Evolutionary conservation across 805 yeast genomes (phyloP), one percentile per base, ranked within the genome.

Genomic region (Ogataea nitratoaversa): DNA sequence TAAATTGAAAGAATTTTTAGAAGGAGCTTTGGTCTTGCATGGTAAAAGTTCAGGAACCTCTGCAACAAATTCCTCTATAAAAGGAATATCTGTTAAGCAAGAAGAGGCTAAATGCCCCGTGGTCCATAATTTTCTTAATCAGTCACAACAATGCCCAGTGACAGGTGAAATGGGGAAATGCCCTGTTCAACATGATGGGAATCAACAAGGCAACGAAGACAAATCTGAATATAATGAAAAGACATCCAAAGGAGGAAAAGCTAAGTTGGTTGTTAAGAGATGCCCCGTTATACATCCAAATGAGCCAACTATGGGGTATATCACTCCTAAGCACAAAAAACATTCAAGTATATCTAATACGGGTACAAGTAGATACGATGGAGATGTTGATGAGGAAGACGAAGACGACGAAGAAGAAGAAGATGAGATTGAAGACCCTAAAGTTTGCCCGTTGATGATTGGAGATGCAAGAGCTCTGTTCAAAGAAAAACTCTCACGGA

Each of bases 371-470:
- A n/a, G n/a, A n/a, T n/a, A n/a, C 19, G 20, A 25, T 31, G 40
- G 19, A 19, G 35, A 19, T 11, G 30, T 39, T 12, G 34, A 25
- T 19, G 44, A 35, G 16, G 34, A 36, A 5, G 46, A 38, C 7
- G 38, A 34, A 1, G 53, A 48, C 9, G 56, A 46, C 7, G 53
- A 50, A 4, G 54, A 53, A 4, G 48, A 41, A 11, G 49, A 51
- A 41, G 62, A 54, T 41, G 65, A 44, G 39, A 43, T 50, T 3
- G 60, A 54, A 20, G 68, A 64, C 23, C 63, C 63, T 2, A 67
- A 65, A 42, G 71, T 68, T 5, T 70, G 73, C 43, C 74, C 74
- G 1, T 45, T 70, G 45, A 70, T 70, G 73, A 62, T 68, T 32
- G 72, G 72, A 34, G 74, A 70, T 47, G 69, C 68, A 3, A 53